phyloP scores from a whole-genome alignment of 257 asterid genomes.

The Capsicum chinense region DNA sequence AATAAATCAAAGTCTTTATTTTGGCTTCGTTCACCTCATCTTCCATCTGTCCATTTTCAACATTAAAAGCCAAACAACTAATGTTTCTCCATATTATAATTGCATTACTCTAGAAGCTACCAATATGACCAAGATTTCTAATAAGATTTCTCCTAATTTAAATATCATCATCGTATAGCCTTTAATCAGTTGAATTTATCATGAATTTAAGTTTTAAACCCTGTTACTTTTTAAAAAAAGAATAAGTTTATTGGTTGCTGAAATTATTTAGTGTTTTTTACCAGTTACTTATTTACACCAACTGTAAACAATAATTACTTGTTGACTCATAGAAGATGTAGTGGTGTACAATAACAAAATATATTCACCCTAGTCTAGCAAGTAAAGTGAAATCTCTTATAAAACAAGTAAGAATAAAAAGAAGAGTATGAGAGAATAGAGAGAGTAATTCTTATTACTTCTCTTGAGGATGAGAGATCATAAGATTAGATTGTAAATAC shows the following conservation, averaged over 20 bases:
- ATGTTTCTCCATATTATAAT: background rate
- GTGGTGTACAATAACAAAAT: too few species aligned
- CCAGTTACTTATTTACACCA: too few species aligned
- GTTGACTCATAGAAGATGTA: too few species aligned
- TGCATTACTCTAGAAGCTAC: background rate
- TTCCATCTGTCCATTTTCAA: background rate
- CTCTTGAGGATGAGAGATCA: too few species aligned
- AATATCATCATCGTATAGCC: background rate
- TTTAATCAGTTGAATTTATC: too few species aligned
- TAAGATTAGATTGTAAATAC: too few species aligned
- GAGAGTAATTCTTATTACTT: too few species aligned
- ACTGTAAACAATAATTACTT: too few species aligned
- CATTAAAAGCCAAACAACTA: constrained; percentile 13
- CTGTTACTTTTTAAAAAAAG: background rate
- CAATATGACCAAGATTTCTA: background rate
- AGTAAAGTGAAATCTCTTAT: too few species aligned
- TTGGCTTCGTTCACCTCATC: background rate
- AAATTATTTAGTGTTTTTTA: background rate
- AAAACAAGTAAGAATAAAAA: too few species aligned
- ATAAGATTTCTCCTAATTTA: background rate
- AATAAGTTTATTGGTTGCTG: background rate
- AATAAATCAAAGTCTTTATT: background rate
- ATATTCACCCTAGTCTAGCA: too few species aligned
- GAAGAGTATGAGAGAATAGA: too few species aligned
- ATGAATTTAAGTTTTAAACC: background rate